Conservation (phyloP, 495 filamentous ascomycete genomes). For the Neurospora discreta region DNA sequence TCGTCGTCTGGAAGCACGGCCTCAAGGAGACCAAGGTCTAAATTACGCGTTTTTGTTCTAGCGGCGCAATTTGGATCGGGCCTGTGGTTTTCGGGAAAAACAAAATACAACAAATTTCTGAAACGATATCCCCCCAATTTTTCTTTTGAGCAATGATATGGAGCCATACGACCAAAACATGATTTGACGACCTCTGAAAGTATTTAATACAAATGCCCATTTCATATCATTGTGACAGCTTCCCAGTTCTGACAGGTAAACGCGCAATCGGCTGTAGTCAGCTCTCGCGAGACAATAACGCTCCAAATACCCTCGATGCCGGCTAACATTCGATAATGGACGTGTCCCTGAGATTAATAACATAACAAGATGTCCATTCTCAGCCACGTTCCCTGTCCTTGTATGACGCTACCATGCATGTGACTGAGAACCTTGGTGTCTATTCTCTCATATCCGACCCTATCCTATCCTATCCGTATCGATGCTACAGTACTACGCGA, state of each 20-base stretch:
- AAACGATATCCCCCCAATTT: neutral
- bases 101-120: neutral
- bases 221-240: neutral
- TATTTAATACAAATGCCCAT: neutral
- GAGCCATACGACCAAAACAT: neutral
- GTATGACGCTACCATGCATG: neutral
- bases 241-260: neutral
- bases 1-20: constrained; percentile 93
- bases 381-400: neutral
- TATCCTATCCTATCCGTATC: neutral
- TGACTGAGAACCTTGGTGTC: neutral
- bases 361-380: neutral
- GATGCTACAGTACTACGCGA: neutral
- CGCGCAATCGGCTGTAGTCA: neutral
- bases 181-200: neutral
- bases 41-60: constrained; percentile 9
- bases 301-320: neutral
- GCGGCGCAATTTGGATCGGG: neutral
- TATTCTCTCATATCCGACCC: neutral
- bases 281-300: neutral
- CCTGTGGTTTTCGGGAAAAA: neutral
- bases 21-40: constrained; percentile 88
- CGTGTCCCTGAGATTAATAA: neutral
- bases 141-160: neutral
- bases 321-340: neutral